Evolutionary conservation across 768 basidiomycete genomes (phyloP), one percentile per base, ranked within the genome.

Genomic region (Suillus weaverae): DNA sequence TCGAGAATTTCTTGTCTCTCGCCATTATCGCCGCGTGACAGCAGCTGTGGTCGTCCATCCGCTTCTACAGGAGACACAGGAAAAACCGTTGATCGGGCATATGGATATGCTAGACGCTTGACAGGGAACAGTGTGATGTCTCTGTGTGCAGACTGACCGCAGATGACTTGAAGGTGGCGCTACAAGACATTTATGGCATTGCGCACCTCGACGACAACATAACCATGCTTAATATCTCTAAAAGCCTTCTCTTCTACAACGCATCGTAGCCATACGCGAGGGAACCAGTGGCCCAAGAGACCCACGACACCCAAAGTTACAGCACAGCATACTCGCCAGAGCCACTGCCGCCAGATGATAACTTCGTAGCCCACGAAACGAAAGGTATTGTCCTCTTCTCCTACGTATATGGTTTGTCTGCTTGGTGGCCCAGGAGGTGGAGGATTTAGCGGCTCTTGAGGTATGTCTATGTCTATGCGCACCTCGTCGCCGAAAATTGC

Each of bases 231-330:
- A 10, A 87, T 81, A 63, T 92, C 79, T 56, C 86, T 86, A 71
- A 99, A 99, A 26, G 91, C 90, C 61, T 86, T 92, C 75, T 96
- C 93, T 53, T 79, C 83, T 2, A 94, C 87, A 26, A 92, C 91
- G 85, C 90, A 96, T 35, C 86, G 86, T 60, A 99, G 85, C 97
- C 97, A 98, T 33, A 95, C 68, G 6, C 84, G 85, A 63, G 97
- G 97, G 68, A 97, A 88, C 97, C 97, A 99, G 71, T 95, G 89
- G 4, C 95, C 96, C 10, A 96, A 76, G 20, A 99, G 82, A 13
- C 84, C 89, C 26, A 98, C 79, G 5, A 86, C 74, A 5, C 97
- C 97, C 13, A 89, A 77, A 2, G 88, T 86, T 9, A 90, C 59
- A 7, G 92, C 67, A 70, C 92, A 93, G 6, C 85, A 84, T 13